These are phyloP conservation scores for Sclerotinia nivalis DNA, from an alignment of 2,329 filamentous ascomycete species.

Conservation along the genomic window DNA sequence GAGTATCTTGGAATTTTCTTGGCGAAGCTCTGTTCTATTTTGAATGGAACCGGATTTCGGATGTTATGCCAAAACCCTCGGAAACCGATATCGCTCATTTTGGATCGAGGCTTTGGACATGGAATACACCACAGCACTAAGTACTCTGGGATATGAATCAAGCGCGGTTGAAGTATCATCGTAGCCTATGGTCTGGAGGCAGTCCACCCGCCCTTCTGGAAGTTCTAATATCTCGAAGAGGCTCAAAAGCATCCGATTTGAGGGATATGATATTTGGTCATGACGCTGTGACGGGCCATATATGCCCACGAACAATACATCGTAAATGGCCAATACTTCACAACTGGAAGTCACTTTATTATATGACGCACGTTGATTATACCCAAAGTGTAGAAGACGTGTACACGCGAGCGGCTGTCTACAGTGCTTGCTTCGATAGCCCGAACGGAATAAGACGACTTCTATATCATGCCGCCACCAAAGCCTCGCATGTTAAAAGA, in stretches of 20 bases:
- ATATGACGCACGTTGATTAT: not conserved
- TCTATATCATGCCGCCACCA: not conserved
- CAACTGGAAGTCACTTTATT: accelerated
- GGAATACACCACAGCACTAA: not conserved
- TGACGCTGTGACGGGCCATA: not conserved
- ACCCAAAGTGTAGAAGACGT: not conserved
- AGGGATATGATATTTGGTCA: not conserved
- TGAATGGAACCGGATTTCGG: no score
- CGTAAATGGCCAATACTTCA: not conserved
- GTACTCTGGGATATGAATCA: not conserved
- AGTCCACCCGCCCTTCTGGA: not conserved
- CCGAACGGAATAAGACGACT: not conserved
- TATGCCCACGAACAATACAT: no score
- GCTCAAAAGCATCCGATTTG: not conserved
- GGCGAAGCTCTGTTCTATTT: not conserved
- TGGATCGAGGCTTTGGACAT: not conserved
- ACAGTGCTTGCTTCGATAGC: not conserved
- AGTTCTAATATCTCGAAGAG: not conserved
- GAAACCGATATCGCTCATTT: not conserved
- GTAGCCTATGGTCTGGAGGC: not conserved
- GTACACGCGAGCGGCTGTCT: not conserved
- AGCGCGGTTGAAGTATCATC: not conserved
- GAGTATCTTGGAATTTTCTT: not conserved
- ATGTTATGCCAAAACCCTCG: not conserved
- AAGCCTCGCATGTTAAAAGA: not conserved